A percentile compares a stretch with the other conserved stretches of the same genome.
Conservation (phyloP, 495 filamentous ascomycete genomes). For the Symbiotaphrina buchneri region DNA sequence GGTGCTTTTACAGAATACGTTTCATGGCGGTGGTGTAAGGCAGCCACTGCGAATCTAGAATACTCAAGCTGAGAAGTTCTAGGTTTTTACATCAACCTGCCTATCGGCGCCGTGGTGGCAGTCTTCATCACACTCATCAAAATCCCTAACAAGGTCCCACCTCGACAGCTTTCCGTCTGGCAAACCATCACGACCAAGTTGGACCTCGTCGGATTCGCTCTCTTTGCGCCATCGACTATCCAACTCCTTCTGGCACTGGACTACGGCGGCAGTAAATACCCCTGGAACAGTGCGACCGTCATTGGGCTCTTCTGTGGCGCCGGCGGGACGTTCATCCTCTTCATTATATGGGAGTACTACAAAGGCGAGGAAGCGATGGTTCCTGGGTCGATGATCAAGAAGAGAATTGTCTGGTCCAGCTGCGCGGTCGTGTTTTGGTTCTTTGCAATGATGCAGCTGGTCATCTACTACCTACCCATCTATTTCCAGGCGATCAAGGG, state of each 20-base stretch:
- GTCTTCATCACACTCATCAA: too few species aligned
- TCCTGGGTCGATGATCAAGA: slow-evolving; percentile 4
- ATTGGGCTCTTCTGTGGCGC: slow-evolving; percentile 7
- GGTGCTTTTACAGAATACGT: slow-evolving; percentile 6
- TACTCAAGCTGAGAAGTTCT: too few species aligned
- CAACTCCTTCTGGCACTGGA: slow-evolving; percentile 27
- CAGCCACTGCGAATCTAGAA: too few species aligned
- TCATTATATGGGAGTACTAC: slow-evolving; percentile 6
- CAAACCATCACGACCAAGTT: slow-evolving; percentile 9
- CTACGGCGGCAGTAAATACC: slow-evolving; percentile 24
- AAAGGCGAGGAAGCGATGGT: slow-evolving; percentile 8
- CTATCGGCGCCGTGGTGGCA: slow-evolving; percentile 16
- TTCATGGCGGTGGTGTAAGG: slow-evolving; percentile 7
- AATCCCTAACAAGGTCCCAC: too few species aligned
- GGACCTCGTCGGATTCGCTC: slow-evolving; percentile 22
- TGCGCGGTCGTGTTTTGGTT: slow-evolving; percentile 3
- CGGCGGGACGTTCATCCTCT: slow-evolving; percentile 4
- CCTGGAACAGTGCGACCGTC: slow-evolving; percentile 15
- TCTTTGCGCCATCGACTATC: slow-evolving; percentile 21
- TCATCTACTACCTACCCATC: slow-evolving; percentile 7
- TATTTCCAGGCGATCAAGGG: slow-evolving; percentile 8
- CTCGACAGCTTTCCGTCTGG: slow-evolving; percentile 3
- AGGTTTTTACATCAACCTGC: slow-evolving; percentile 26
- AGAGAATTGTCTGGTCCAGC: slow-evolving; percentile 4
- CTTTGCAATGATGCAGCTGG: slow-evolving; percentile 5